Conservation (phyloP, 2,329 filamentous ascomycete genomes). For the Colletotrichum viniferum region DNA sequence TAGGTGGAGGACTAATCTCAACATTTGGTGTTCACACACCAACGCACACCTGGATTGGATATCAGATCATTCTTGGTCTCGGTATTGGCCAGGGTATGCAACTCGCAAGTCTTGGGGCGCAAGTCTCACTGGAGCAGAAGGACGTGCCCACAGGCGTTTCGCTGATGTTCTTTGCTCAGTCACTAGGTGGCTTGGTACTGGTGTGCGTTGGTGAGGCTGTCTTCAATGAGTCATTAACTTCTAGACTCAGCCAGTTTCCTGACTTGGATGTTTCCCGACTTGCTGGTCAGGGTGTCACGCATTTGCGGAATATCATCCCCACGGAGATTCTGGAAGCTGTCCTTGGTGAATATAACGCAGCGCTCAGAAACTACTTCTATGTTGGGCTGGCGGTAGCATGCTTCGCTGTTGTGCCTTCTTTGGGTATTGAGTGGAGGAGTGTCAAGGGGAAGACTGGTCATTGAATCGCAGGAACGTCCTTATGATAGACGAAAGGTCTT, state of each 20-base stretch:
- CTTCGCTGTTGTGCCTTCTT: constrained; percentile 55
- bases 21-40: constrained; percentile 39
- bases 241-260: constrained; percentile 39
- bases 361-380: constrained; percentile 58
- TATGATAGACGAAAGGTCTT: neutral
- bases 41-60: constrained; percentile 46
- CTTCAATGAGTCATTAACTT: constrained; percentile 50
- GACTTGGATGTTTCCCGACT: constrained; percentile 35
- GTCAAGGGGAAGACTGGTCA: constrained; percentile 49
- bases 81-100: constrained; percentile 48
- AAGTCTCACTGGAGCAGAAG: constrained; percentile 43
- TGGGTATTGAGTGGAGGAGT: constrained; percentile 69
- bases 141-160: constrained; percentile 51
- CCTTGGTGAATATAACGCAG: constrained; percentile 56
- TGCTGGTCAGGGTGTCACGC: constrained; percentile 41
- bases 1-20: constrained; percentile 47
- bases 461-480: neutral
- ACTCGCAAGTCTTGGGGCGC: constrained; percentile 46
- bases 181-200: constrained; percentile 50
- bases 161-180: constrained; percentile 48
- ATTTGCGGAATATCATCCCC: constrained; percentile 51
- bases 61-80: constrained; percentile 44
- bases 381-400: constrained; percentile 54
- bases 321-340: neutral
- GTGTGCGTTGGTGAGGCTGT: constrained; percentile 55